phyloP scores from a whole-genome alignment of 2,329 filamentous ascomycete genomes.

The Aspergillus puulaauensis region DNA sequence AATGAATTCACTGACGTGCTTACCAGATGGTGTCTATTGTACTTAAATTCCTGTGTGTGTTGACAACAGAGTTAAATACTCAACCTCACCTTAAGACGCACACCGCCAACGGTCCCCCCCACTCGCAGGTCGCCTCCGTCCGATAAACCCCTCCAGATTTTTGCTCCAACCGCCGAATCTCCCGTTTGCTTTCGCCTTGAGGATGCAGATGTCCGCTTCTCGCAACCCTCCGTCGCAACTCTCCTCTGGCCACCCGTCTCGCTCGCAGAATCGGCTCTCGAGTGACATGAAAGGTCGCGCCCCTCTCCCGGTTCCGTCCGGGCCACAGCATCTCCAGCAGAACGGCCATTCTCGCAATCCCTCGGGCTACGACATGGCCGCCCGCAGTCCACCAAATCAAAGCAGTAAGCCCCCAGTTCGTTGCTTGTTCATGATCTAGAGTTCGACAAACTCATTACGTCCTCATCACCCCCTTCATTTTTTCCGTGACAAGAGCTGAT shows the following conservation, averaged over 20 bases:
- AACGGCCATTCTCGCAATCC: slow-evolving; percentile 45
- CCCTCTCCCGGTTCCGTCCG: slow-evolving; percentile 40
- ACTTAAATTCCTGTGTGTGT: not conserved
- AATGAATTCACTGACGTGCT: not conserved
- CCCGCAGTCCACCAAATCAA: slow-evolving; percentile 47
- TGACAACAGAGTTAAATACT: not conserved
- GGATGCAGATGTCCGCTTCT: slow-evolving; percentile 25
- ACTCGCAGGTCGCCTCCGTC: slow-evolving; percentile 12
- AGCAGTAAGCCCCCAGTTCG: slow-evolving; percentile 36
- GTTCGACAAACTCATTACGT: not conserved
- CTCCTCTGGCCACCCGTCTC: slow-evolving; percentile 23
- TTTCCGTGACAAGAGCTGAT: not conserved
- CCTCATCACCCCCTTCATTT: not conserved
- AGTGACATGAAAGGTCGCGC: slow-evolving; percentile 43
- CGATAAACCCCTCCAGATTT: slow-evolving; percentile 28
- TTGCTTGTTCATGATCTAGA: not conserved
- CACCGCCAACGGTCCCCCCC: slow-evolving; percentile 13
- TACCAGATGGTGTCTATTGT: not conserved
- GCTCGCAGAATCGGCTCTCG: slow-evolving; percentile 27
- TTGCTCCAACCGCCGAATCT: slow-evolving; percentile 6
- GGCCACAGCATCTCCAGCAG: slow-evolving; percentile 31
- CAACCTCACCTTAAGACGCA: not conserved
- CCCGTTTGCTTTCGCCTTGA: slow-evolving; percentile 6
- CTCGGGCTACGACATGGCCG: slow-evolving; percentile 45
- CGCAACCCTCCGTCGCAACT: slow-evolving; percentile 21